A percentile compares a stretch with the other conserved stretches of the same genome.
These are phyloP conservation scores for Amylocystis lapponica DNA, from an alignment of 768 basidiomycete species.

Conservation along the genomic window DNA sequence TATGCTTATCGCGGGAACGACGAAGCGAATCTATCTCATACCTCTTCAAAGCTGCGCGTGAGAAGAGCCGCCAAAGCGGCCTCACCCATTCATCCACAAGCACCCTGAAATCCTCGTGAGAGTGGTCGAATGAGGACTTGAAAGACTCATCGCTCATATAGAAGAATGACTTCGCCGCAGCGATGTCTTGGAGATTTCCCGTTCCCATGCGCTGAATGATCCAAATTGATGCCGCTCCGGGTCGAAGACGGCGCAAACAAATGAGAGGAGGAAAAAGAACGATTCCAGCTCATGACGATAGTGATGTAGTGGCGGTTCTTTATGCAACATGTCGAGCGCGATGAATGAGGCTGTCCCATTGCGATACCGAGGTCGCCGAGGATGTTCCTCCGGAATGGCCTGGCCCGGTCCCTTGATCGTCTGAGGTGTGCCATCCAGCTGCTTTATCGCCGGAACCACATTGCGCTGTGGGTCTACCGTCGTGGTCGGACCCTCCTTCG, in stretches of 20 bases:
- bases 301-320: neutral
- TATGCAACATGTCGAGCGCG: conserved; percentile 14
- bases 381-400: neutral
- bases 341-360: conserved; percentile 27
- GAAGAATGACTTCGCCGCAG: neutral
- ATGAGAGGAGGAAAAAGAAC: conserved; percentile 5
- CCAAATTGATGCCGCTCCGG: neutral
- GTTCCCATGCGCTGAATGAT: neutral
- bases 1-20: too few species aligned
- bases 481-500: too few species aligned
- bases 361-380: conserved; percentile 2
- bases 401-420: neutral
- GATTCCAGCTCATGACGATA: conserved; percentile 8
- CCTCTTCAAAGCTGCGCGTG: neutral
- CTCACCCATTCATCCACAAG: neutral
- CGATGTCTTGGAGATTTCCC: neutral
- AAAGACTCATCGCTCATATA: too few species aligned
- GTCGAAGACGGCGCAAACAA: conserved; percentile 1
- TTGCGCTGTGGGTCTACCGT: neutral
- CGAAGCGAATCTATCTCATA: neutral
- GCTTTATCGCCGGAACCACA: neutral
- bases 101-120: neutral
- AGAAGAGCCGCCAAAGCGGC: neutral
- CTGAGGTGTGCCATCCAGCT: neutral
- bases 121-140: neutral